Evolutionary conservation across 176 grass and related monocot genomes (phyloP).

Genomic region (Oryza nivara): DNA sequence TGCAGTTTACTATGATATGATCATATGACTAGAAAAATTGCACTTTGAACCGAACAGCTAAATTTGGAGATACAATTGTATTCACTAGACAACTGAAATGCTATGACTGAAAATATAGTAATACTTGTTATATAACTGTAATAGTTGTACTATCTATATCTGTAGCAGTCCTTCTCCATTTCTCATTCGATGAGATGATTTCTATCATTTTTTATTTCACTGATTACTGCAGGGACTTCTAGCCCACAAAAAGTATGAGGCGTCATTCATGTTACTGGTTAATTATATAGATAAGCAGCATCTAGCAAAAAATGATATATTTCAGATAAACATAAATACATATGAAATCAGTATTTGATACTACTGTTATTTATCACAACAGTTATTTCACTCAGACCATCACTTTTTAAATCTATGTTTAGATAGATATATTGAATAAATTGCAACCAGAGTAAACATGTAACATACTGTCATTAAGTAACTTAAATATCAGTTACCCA

Average conservation of each 20-base stretch:
- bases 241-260: background rate
- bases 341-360: slow-evolving; percentile 1
- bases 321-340: slow-evolving; percentile 33
- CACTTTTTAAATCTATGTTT: slow-evolving; percentile 9
- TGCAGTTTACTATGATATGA: slow-evolving; percentile 1
- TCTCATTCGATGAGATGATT: background rate
- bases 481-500: background rate
- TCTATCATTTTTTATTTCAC: background rate
- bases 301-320: background rate
- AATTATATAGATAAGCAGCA: background rate
- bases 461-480: background rate
- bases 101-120: background rate
- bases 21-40: slow-evolving; percentile 2
- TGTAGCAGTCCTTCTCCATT: background rate
- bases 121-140: background rate
- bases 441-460: slow-evolving; percentile 2
- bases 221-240: background rate
- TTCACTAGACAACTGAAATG: background rate
- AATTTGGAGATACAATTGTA: background rate
- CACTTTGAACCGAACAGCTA: background rate
- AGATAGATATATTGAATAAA: slow-evolving; percentile 26
- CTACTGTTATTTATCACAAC: background rate
- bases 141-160: background rate
- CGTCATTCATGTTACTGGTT: background rate
- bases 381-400: background rate